phyloP scores from a whole-genome alignment of 305 asterid genomes.

The Ilex paraguariensis region DNA sequence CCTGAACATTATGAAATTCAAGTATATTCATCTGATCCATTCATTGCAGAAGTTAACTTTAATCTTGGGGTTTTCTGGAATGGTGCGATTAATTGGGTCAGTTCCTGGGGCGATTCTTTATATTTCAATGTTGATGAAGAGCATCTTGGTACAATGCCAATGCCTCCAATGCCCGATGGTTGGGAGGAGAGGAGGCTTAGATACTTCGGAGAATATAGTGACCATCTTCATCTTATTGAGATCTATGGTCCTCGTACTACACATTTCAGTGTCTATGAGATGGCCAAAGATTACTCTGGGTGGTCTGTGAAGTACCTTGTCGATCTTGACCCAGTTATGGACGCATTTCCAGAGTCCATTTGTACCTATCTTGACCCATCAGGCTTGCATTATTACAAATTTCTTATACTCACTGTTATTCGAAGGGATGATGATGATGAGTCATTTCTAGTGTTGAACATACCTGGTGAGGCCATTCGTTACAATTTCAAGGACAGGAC shows the following conservation, averaged over 20 bases:
- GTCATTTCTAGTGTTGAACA: slow-evolving; percentile 25
- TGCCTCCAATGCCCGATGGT: not conserved
- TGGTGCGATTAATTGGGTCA: slow-evolving; percentile 34
- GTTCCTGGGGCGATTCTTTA: not conserved
- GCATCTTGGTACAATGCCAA: slow-evolving; percentile 14
- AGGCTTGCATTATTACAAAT: not conserved
- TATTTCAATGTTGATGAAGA: slow-evolving; percentile 32
- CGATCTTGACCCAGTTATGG: slow-evolving; percentile 18
- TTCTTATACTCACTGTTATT: slow-evolving; percentile 13
- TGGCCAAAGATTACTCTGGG: slow-evolving; percentile 19
- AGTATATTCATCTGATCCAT: slow-evolving; percentile 27
- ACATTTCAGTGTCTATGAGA: slow-evolving; percentile 22
- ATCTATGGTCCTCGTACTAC: not conserved
- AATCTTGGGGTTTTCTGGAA: slow-evolving; percentile 33
- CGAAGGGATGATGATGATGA: slow-evolving; percentile 12
- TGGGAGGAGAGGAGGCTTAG: not conserved
- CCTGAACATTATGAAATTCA: slow-evolving; percentile 11
- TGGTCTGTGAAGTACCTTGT: slow-evolving; percentile 35
- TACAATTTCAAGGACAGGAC: slow-evolving; percentile 17
- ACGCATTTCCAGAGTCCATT: slow-evolving; percentile 10
- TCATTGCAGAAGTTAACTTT: slow-evolving; percentile 13
- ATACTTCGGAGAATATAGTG: slow-evolving; percentile 29
- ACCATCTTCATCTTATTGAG: slow-evolving; percentile 21
- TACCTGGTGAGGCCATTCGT: slow-evolving; percentile 16
- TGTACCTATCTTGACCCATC: not conserved